These are phyloP conservation scores for Sporodiniella umbellata DNA, from an alignment of 371 early-diverging fungal genomes.

Conservation along the genomic window DNA sequence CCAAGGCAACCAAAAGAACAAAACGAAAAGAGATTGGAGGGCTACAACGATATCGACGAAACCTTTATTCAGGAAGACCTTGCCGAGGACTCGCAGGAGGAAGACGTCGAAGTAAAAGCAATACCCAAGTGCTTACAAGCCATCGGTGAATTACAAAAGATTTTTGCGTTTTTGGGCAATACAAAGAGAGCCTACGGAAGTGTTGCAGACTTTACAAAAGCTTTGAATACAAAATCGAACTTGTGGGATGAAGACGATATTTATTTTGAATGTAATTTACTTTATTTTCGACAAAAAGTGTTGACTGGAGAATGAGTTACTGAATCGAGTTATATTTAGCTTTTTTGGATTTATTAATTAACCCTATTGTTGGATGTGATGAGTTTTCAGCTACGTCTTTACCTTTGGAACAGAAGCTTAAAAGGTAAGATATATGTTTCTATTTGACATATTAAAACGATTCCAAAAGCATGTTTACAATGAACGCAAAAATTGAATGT, in stretches of 20 bases:
- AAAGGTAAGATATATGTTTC: too few relatives aligned
- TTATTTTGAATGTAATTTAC: not conserved
- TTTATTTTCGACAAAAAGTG: too few relatives aligned
- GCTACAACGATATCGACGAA: constrained; percentile 2
- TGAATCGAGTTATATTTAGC: constrained; percentile 2
- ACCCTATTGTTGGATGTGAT: constrained; percentile 14
- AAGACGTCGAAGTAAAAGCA: constrained; percentile 6
- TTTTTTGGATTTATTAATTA: constrained; percentile 25
- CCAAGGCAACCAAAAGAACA: not conserved
- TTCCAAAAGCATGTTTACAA: constrained; percentile 14
- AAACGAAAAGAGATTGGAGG: not conserved
- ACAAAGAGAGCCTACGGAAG: constrained; percentile 27
- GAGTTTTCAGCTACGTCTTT: constrained; percentile 7
- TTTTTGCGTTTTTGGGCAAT: constrained; percentile 30
- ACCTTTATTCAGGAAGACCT: not conserved
- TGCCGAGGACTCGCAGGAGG: not conserved
- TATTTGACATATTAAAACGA: not conserved
- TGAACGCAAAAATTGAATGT: constrained; percentile 20
- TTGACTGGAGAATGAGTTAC: too few relatives aligned
- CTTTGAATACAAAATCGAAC: constrained; percentile 14
- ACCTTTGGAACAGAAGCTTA: constrained; percentile 7
- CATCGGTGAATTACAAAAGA: constrained; percentile 32
- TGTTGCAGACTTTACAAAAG: constrained; percentile 19
- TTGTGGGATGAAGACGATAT: constrained; percentile 17
- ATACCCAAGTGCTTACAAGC: constrained; percentile 18